These are phyloP conservation scores for Thymus quinquecostatus DNA, from an alignment of 257 asterid genomes.

Conservation along the genomic window DNA sequence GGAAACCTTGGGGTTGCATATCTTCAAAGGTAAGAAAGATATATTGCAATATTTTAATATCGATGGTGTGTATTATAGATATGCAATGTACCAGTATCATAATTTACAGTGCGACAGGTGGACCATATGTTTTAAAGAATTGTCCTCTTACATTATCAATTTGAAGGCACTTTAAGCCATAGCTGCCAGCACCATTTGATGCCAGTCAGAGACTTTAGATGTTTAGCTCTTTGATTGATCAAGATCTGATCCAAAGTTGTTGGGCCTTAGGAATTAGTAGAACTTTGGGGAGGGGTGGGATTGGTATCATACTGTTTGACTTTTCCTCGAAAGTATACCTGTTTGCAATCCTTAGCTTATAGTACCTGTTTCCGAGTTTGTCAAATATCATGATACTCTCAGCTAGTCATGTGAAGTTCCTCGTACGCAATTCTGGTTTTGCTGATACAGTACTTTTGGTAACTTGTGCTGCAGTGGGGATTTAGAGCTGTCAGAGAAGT, in stretches of 20 bases:
- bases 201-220: not conserved
- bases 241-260: not conserved
- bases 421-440: slow-evolving; percentile 12
- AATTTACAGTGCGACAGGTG: not conserved
- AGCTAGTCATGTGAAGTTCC: slow-evolving; percentile 14
- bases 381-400: slow-evolving; percentile 8
- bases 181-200: not conserved
- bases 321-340: not conserved
- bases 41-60: slow-evolving; percentile 20
- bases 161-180: not conserved
- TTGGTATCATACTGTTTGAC: not conserved
- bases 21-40: slow-evolving; percentile 77
- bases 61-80: not conserved
- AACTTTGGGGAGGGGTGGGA: slow-evolving; percentile 8
- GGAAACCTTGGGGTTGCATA: slow-evolving; percentile 93
- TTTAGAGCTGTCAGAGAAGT: slow-evolving; percentile 81
- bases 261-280: slow-evolving; percentile 1
- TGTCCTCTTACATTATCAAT: slow-evolving; percentile 2
- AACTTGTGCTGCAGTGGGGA: slow-evolving; percentile 61
- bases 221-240: not conserved
- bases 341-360: not conserved
- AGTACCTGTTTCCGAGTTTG: not conserved
- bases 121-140: slow-evolving; percentile 4
- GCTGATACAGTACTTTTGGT: slow-evolving; percentile 34
- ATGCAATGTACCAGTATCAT: slow-evolving; percentile 23